Percentiles rank a stretch among this genome's conserved stretches.
phyloP scores from a whole-genome alignment of 495 filamentous ascomycete genomes.

The Thermothielavioides terrestris region DNA sequence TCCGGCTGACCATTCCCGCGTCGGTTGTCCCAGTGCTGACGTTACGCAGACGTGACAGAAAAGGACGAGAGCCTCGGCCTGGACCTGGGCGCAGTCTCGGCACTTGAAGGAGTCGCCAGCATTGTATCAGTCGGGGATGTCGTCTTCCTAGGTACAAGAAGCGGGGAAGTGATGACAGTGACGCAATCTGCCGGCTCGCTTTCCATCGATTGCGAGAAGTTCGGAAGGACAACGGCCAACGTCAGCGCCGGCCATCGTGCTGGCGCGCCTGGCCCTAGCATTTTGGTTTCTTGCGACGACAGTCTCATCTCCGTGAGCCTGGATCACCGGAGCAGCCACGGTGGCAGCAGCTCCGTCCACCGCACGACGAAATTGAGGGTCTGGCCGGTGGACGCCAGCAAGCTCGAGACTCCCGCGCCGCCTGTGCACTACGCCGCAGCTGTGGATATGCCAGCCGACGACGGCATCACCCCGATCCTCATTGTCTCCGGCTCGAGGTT shows the following conservation, averaged over 20 bases:
- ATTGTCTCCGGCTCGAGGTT: constrained; percentile 39
- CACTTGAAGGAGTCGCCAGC: constrained; percentile 31
- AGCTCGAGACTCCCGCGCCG: constrained; percentile 21
- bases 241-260: constrained; percentile 11
- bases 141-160: constrained; percentile 34
- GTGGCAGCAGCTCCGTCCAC: background rate
- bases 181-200: background rate
- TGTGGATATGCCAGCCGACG: constrained; percentile 21
- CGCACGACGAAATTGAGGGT: constrained; percentile 21
- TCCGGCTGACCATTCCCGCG: background rate
- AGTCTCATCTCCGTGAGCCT: constrained; percentile 14
- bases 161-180: constrained; percentile 37
- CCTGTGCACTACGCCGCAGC: constrained; percentile 25
- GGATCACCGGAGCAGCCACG: background rate
- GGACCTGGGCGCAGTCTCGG: background rate
- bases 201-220: constrained; percentile 15
- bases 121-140: constrained; percentile 17
- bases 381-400: constrained; percentile 34
- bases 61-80: too few species aligned
- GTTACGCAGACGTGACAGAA: constrained; percentile 2
- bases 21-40: background rate
- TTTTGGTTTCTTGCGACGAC: constrained; percentile 25
- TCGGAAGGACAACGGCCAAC: constrained; percentile 19
- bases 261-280: constrained; percentile 3
- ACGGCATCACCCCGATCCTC: constrained; percentile 23